Evolutionary conservation across 2,329 filamentous ascomycete genomes (phyloP).

Genomic region (Sporothrix euskadiensis): DNA sequence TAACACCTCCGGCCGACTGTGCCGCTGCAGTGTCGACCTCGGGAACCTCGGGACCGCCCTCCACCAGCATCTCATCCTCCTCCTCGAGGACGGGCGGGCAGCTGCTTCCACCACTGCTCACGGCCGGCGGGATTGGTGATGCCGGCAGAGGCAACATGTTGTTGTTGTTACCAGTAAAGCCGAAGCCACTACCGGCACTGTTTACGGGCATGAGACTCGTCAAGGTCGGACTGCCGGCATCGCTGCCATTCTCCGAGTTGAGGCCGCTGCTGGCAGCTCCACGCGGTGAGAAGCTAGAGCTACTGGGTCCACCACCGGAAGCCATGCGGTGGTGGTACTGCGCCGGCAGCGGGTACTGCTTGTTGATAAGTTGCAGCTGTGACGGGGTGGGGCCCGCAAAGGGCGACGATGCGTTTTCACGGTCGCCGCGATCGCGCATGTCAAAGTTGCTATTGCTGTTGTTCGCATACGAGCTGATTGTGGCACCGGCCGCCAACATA

Average conservation of each 20-base stretch:
- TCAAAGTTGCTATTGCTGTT: background rate
- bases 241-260: conserved; percentile 51
- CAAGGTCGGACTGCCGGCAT: conserved; percentile 53
- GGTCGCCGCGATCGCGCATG: conserved; percentile 29
- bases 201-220: conserved; percentile 38
- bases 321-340: conserved; percentile 45
- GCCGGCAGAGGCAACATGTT: conserved; percentile 35
- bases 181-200: conserved; percentile 21
- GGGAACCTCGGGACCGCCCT: background rate
- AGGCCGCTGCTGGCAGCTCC: conserved; percentile 34
- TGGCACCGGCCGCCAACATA: conserved; percentile 38
- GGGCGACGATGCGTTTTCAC: conserved; percentile 51
- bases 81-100: conserved; percentile 47
- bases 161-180: conserved; percentile 18
- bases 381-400: conserved; percentile 36
- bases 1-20: conserved; percentile 3
- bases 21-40: background rate
- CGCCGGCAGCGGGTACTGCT: conserved; percentile 23
- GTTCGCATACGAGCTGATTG: conserved; percentile 38
- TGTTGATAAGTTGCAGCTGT: conserved; percentile 25
- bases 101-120: conserved; percentile 28
- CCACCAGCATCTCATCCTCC: conserved; percentile 36
- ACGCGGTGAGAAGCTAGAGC: conserved; percentile 47
- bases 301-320: conserved; percentile 37
- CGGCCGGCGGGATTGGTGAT: conserved; percentile 28